Conservation (phyloP, 306 rosid species). For the Sophora flavescens region DNA sequence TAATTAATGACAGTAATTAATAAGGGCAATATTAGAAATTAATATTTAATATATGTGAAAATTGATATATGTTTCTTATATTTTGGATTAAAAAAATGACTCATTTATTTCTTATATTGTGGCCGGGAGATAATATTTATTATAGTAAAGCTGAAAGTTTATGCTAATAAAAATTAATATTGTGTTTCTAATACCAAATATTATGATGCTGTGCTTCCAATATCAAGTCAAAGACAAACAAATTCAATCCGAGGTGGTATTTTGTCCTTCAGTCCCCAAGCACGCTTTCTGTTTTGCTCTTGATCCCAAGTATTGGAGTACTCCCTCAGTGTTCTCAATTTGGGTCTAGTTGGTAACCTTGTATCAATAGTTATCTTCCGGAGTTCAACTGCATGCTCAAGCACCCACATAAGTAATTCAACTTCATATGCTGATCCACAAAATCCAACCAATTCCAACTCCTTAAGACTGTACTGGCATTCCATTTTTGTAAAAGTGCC, state of each 20-base stretch:
- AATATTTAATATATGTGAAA: too few species aligned
- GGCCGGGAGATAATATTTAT: too few species aligned
- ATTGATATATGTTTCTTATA: too few species aligned
- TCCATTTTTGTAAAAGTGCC: not conserved
- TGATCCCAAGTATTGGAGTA: conserved; percentile 41
- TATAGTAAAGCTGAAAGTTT: not conserved
- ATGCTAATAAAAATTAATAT: not conserved
- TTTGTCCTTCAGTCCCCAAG: conserved; percentile 32
- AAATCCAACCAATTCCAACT: conserved; percentile 51
- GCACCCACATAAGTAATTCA: conserved; percentile 38
- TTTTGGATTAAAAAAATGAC: too few species aligned
- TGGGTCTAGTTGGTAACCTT: conserved; percentile 40
- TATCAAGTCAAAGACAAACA: conserved; percentile 28
- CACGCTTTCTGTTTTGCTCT: conserved; percentile 38
- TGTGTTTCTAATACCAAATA: not conserved
- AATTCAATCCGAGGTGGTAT: conserved; percentile 40
- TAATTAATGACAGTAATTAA: too few species aligned
- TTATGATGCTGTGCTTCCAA: not conserved
- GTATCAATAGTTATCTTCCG: conserved; percentile 51
- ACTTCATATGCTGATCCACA: conserved; percentile 48
- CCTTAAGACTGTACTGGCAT: conserved; percentile 36
- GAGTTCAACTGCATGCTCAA: conserved; percentile 44
- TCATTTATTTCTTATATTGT: too few species aligned
- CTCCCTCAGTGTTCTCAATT: conserved; percentile 12
- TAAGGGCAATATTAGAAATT: too few species aligned